Evolutionary conservation across 2,329 filamentous ascomycete species (phyloP), one percentile per base, ranked within the genome.

Genomic region (Sporothrix inflata): DNA sequence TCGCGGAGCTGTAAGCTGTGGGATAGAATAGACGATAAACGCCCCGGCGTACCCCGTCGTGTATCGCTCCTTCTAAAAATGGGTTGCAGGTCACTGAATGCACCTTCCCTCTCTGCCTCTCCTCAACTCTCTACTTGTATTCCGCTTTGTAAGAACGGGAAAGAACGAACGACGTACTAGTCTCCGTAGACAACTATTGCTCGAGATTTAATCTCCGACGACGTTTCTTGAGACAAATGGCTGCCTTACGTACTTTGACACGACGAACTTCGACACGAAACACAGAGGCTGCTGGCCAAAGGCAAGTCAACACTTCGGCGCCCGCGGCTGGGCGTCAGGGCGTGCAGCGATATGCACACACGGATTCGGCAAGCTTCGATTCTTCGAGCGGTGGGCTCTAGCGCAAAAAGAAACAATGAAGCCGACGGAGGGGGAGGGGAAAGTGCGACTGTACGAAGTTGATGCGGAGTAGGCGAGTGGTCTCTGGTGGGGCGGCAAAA

Each of bases 371-470:
- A 61, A 61, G 57, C 16, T 61, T 40, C 34, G 34, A 30, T 61
- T 21, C 11, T 8, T 9, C 19, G 1, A 2, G 6, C 34, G 19
- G 42, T 4, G 42, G 42, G n/a, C n/a, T 42, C 27, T 63, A 63
- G 57, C 57, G 34, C 57, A 63, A 24, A 61, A 40, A n/a, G 57
- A 61, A 40, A 3, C 57, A 63, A 63, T 63, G 57, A 14, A 24
- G 57, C 57, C 57, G 57, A 63, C 38, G 34, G 57, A 63, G 57
- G 21, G 57, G n/a, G 30, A 57, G 34, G 27, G 24, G 24, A 27
- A 34, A 38, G 6, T 34, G 4, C 14, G 30, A 57, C 27, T 8
- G 27, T 7, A 6, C 57, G 5, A 24, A 16, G 57, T 24, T 24
- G 57, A 63, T 63, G 57, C 57, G 34, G 34, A 63, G 57, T 24